These are phyloP conservation scores for Microthlaspi erraticum DNA, from an alignment of 345 rosid species.

Conservation along the genomic window DNA sequence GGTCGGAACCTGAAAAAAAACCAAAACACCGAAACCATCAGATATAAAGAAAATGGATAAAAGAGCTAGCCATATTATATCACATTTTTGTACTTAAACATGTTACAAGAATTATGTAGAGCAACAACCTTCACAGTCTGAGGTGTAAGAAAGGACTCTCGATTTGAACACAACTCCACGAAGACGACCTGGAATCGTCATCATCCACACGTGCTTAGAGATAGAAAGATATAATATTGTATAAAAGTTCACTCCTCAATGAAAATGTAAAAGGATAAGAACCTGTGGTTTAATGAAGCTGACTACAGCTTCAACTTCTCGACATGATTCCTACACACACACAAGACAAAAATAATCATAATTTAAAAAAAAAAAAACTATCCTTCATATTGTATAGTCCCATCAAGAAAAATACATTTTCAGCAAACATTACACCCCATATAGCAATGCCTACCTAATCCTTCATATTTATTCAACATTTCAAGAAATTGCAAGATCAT, in stretches of 20 bases:
- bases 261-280: slow-evolving; percentile 37
- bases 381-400: too few relatives aligned
- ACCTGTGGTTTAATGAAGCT: slow-evolving; percentile 86
- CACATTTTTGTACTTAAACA: not conserved
- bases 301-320: slow-evolving; percentile 84
- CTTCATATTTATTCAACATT: too few relatives aligned
- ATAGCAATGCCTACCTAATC: too few relatives aligned
- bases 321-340: slow-evolving; percentile 89
- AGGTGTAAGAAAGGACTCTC: slow-evolving; percentile 71
- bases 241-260: slow-evolving; percentile 17
- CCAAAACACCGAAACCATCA: not conserved
- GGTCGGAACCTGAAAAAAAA: slow-evolving; percentile 65
- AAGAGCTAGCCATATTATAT: not conserved
- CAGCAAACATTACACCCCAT: too few relatives aligned
- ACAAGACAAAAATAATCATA: too few relatives aligned
- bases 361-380: too few relatives aligned
- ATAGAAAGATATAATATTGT: not conserved
- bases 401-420: not conserved
- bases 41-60: not conserved
- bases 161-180: slow-evolving; percentile 86
- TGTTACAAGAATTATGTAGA: slow-evolving; percentile 5
- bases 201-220: not conserved
- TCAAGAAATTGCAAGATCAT: too few relatives aligned
- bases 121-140: slow-evolving; percentile 71
- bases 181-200: slow-evolving; percentile 68